These are phyloP conservation scores for Backusella psychrophila DNA, from an alignment of 192 early-diverging fungal genomes.

Conservation along the genomic window DNA sequence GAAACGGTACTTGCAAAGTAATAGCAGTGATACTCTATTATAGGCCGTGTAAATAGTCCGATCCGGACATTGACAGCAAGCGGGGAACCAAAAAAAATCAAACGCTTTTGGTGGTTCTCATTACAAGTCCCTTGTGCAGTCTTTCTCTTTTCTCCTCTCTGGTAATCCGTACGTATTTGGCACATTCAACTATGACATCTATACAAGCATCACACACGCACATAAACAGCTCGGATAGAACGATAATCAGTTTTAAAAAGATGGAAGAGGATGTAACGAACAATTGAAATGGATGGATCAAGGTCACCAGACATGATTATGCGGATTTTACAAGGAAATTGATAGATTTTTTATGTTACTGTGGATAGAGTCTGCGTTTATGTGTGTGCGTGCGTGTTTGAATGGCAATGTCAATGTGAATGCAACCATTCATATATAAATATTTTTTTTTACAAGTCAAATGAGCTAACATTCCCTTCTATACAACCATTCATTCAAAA, in stretches of 20 bases:
- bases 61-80: background rate
- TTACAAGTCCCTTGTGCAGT: background rate
- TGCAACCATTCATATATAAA: background rate
- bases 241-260: background rate
- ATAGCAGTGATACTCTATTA: too few species aligned
- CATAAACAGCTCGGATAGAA: background rate
- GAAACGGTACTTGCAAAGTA: too few species aligned
- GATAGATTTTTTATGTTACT: background rate
- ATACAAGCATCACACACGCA: background rate
- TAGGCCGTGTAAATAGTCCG: background rate
- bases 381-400: background rate
- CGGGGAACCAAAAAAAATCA: background rate
- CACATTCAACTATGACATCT: background rate
- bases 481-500: background rate
- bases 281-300: background rate
- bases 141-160: conserved; percentile 5
- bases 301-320: background rate
- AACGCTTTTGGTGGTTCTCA: background rate
- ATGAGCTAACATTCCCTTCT: background rate
- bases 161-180: background rate
- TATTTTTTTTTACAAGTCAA: background rate
- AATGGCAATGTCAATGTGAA: background rate
- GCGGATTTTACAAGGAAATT: background rate
- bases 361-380: background rate
- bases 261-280: background rate